Evolutionary conservation across 1,284 basidiomycete species (phyloP), one percentile per base, ranked within the genome.

Genomic region (Ganoderma resinaceum): DNA sequence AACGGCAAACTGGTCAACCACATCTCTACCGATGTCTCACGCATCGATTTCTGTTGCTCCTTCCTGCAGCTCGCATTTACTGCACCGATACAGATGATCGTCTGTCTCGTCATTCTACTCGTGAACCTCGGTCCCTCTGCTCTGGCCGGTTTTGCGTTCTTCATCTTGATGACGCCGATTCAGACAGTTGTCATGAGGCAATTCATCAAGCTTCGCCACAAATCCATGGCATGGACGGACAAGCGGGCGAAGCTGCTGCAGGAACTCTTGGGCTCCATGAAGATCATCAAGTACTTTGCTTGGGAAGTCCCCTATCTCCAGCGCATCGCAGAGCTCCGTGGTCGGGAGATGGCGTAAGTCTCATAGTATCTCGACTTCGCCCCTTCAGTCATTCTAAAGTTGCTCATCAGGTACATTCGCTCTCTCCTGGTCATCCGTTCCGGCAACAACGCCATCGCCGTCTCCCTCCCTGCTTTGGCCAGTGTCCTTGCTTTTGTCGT

Each of bases 221-320:
- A 92, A 76, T 90, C 91, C 53, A 97, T 98, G 94, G 78, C 82
- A 3, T 98, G 94, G 94, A 98, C 96, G 72, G 97, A 98, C 77
- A 92, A 92, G 73, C 86, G 95, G 18, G 91, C 93, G 6, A 94
- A 94, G 74, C 80, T 95, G 2, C 84, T 96, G 7, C 93, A 95
- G 77, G 95, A 96, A 75, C 84, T 97, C 3, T 80, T 97, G 2
- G 90, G 91, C 23, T 94, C 94, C 0, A 96, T 97, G 88, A 91
- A 93, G 74, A 87, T 97, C 66, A 93, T 97, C 85, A 98, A 97
- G 79, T 92, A 92, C 79, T 95, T 95, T 76, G 87, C 91, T n/a
- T 94, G 91, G 91, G 91, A 93, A 74, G 73, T 79, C 2, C 92
- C 95, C 0, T 95, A 95, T 80, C 83, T 94, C 64, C 82, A 87